phyloP scores from a whole-genome alignment of 2,329 filamentous ascomycete genomes.

The Basipetospora chlamydospora region DNA sequence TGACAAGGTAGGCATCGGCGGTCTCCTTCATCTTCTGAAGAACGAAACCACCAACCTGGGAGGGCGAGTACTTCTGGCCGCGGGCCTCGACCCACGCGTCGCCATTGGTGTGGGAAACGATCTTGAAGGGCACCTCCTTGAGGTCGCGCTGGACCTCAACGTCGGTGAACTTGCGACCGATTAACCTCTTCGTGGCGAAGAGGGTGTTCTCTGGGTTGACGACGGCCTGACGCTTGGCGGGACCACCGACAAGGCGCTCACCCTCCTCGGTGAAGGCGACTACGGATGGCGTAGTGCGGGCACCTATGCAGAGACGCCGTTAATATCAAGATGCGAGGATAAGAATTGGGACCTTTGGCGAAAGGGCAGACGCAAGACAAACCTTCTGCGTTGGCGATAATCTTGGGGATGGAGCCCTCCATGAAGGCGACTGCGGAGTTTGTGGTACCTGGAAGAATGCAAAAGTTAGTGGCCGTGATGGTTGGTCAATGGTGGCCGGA shows the following conservation, averaged over 20 bases:
- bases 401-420: constrained; percentile 90
- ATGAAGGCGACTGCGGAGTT: constrained; percentile 96
- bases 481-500: neutral
- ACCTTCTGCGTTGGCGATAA: constrained; percentile 98
- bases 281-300: constrained; percentile 82
- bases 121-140: constrained; percentile 97
- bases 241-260: constrained; percentile 91
- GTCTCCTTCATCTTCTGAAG: constrained; percentile 99
- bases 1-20: constrained; percentile 81
- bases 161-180: constrained; percentile 93
- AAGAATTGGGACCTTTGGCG: constrained; percentile 17
- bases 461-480: too few species aligned
- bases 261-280: constrained; percentile 93
- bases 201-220: constrained; percentile 98
- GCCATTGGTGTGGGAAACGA: constrained; percentile 90
- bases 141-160: constrained; percentile 90
- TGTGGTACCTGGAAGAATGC: constrained; percentile 52
- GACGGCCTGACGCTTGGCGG: constrained; percentile 93
- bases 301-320: constrained; percentile 37
- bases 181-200: constrained; percentile 96
- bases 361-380: too few species aligned
- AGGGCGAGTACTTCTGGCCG: constrained; percentile 90
- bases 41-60: constrained; percentile 94
- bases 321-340: neutral
- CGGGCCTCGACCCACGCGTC: constrained; percentile 93